Percentiles rank a stretch among this genome's conserved stretches.
phyloP scores from a whole-genome alignment of 345 rosid species.

The Gossypium stocksii region DNA sequence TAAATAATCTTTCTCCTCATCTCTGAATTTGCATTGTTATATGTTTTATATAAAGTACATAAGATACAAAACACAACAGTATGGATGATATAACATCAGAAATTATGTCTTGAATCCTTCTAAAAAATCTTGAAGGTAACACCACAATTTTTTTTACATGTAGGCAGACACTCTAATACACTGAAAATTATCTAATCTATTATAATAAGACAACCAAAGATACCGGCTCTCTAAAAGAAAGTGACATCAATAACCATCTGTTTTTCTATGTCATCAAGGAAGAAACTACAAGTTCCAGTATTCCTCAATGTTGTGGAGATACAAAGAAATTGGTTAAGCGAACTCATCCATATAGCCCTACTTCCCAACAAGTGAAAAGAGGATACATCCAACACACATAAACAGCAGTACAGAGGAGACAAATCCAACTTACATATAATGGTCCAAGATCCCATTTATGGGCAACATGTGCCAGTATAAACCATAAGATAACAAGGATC shows the following conservation, averaged over 20 bases:
- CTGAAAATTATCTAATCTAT: neutral
- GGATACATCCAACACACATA: neutral
- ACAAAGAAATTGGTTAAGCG: neutral
- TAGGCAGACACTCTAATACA: neutral
- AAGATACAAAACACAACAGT: neutral
- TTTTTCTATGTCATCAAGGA: neutral
- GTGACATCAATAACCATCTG: neutral
- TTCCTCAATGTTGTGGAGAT: neutral
- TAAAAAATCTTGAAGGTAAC: neutral
- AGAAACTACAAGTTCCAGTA: neutral
- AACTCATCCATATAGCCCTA: neutral
- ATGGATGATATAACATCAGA: neutral
- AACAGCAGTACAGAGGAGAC: neutral
- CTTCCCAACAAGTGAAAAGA: neutral
- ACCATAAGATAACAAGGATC: conserved; percentile 62
- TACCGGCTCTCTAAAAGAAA: neutral
- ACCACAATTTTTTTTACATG: neutral
- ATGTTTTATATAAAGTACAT: neutral
- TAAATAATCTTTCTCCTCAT: neutral
- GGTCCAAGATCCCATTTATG: conserved; percentile 82
- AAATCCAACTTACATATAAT: conserved; percentile 59
- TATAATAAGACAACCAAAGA: neutral
- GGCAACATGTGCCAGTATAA: conserved; percentile 76
- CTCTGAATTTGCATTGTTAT: neutral
- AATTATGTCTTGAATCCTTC: neutral